A percentile compares a stretch with the other conserved stretches of the same genome.
Evolutionary conservation across 208 protist genomes (phyloP).

Genomic region (Acanthamoeba triangularis): DNA sequence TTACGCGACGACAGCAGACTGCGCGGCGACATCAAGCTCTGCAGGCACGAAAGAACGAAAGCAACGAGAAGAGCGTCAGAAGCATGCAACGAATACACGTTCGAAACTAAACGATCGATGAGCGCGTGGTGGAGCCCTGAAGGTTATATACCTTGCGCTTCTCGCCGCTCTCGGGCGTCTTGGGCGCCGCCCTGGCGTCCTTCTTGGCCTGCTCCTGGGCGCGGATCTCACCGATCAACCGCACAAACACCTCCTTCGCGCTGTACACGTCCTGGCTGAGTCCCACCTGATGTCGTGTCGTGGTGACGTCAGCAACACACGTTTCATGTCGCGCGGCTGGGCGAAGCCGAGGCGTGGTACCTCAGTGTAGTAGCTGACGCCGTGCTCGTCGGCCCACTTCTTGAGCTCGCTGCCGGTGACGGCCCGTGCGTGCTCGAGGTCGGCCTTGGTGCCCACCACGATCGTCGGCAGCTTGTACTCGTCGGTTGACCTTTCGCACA

Average conservation of each 20-base stretch:
- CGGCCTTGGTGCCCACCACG: slow-evolving; percentile 30
- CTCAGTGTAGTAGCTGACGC: slow-evolving; percentile 43
- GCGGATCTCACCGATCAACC: slow-evolving; percentile 30
- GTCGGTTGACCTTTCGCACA: background rate
- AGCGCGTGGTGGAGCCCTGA: background rate
- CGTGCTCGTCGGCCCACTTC: slow-evolving; percentile 46
- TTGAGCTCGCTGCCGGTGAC: slow-evolving; percentile 44
- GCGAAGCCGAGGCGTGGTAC: background rate
- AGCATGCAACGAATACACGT: too few species aligned
- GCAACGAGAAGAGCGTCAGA: background rate
- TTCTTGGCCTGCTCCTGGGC: slow-evolving; percentile 59
- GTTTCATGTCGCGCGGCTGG: background rate
- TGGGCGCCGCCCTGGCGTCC: background rate
- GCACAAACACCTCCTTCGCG: slow-evolving; percentile 25
- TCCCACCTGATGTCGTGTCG: background rate
- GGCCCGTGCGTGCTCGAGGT: background rate
- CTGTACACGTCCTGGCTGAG: background rate
- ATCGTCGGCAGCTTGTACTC: background rate
- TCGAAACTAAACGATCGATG: too few species aligned
- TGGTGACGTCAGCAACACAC: background rate
- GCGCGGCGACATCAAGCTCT: background rate
- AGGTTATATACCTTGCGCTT: background rate
- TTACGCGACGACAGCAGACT: background rate
- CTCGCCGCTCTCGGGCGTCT: background rate
- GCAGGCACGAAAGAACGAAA: background rate